A percentile compares a stretch with the other conserved stretches of the same genome.
These are phyloP conservation scores for Oemleria cerasiformis DNA, from an alignment of 306 rosid species.

Conservation along the genomic window DNA sequence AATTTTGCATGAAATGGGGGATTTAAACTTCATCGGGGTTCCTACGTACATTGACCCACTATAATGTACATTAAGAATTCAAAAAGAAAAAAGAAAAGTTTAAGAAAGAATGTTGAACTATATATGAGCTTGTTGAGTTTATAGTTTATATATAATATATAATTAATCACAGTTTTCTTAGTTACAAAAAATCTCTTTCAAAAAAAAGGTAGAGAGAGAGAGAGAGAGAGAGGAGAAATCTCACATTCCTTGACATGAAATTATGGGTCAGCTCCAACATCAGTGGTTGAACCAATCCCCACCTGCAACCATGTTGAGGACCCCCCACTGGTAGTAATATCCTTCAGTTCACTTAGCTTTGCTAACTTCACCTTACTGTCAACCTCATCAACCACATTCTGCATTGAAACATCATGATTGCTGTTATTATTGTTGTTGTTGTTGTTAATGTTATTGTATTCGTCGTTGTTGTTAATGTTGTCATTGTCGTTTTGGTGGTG, in stretches of 20 bases:
- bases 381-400: conserved; percentile 61
- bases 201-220: neutral
- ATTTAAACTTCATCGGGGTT: neutral
- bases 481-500: conserved; percentile 30
- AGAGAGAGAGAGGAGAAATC: conserved; percentile 13
- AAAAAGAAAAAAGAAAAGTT: neutral
- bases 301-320: conserved; percentile 93
- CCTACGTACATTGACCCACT: conserved; percentile 6
- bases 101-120: conserved; percentile 14
- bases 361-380: conserved; percentile 78
- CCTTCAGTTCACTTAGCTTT: conserved; percentile 83
- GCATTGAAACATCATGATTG: conserved; percentile 31
- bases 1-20: conserved; percentile 6
- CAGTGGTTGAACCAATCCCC: conserved; percentile 76
- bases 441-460: conserved; percentile 10
- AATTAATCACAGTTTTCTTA: conserved; percentile 49
- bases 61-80: conserved; percentile 31
- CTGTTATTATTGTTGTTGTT: conserved; percentile 30
- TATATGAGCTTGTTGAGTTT: conserved; percentile 2
- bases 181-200: conserved; percentile 4
- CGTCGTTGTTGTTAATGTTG: conserved; percentile 20
- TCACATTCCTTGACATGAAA: conserved; percentile 6
- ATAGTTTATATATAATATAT: neutral
- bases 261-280: conserved; percentile 53
- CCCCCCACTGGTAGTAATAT: conserved; percentile 55